phyloP scores from a whole-genome alignment of 768 basidiomycete species.

The Boletus fagicola region DNA sequence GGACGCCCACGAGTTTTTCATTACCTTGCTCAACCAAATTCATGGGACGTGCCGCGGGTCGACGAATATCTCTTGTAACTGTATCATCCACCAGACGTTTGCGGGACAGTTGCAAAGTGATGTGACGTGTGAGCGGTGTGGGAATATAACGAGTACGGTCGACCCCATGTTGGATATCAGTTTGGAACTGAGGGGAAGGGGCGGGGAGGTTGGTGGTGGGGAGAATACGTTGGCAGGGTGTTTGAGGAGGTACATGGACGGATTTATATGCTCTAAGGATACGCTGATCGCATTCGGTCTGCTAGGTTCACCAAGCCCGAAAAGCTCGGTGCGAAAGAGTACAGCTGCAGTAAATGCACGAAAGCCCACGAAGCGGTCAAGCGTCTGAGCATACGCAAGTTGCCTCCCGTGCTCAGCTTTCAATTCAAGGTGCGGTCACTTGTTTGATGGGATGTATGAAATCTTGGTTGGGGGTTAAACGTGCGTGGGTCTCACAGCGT shows the following conservation, averaged over 20 bases:
- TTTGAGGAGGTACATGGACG: constrained; percentile 56
- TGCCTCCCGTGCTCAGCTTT: constrained; percentile 89
- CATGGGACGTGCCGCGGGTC: constrained; percentile 75
- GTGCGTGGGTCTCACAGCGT: constrained; percentile 47
- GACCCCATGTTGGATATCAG: constrained; percentile 93
- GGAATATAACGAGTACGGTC: constrained; percentile 69
- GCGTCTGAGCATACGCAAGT: constrained; percentile 75
- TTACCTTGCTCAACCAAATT: constrained; percentile 81
- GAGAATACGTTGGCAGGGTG: constrained; percentile 74
- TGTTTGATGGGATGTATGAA: background rate
- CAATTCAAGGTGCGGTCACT: constrained; percentile 72
- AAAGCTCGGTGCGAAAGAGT: constrained; percentile 77
- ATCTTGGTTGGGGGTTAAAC: background rate
- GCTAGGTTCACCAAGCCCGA: constrained; percentile 82
- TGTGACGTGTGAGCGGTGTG: constrained; percentile 84
- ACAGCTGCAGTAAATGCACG: constrained; percentile 80
- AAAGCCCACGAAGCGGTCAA: constrained; percentile 80
- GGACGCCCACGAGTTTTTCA: constrained; percentile 89
- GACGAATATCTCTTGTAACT: constrained; percentile 79
- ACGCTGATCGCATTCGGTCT: background rate
- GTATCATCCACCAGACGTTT: constrained; percentile 89
- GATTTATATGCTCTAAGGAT: background rate
- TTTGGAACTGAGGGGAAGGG: constrained; percentile 69
- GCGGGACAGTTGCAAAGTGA: constrained; percentile 85
- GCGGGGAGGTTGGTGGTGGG: constrained; percentile 41